These are phyloP conservation scores for Aspergillus fischeri DNA, from an alignment of 2,329 filamentous ascomycete species.

Conservation along the genomic window DNA sequence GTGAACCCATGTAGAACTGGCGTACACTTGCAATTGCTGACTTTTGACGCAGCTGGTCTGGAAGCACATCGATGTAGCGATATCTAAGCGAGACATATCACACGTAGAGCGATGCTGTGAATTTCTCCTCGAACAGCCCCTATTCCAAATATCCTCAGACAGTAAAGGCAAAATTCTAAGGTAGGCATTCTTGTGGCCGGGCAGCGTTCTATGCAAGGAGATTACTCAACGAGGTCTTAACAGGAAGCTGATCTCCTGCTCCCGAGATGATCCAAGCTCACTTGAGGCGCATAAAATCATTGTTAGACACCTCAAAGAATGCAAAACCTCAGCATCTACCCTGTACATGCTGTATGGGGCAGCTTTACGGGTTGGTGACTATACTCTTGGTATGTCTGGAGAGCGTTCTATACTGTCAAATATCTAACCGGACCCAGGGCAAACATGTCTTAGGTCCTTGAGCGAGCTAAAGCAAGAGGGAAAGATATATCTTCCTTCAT, in stretches of 20 bases:
- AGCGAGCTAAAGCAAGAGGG: slow-evolving; percentile 51
- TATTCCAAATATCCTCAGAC: slow-evolving; percentile 62
- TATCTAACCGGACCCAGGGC: slow-evolving; percentile 47
- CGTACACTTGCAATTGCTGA: neutral
- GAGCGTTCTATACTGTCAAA: no score
- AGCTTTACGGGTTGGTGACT: slow-evolving; percentile 57
- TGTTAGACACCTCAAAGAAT: slow-evolving; percentile 54
- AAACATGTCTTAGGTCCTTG: slow-evolving; percentile 58
- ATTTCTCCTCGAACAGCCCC: slow-evolving; percentile 57
- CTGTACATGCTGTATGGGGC: slow-evolving; percentile 73
- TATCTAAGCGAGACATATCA: slow-evolving; percentile 50
- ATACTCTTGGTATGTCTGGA: slow-evolving; percentile 47
- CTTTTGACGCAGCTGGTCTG: slow-evolving; percentile 62
- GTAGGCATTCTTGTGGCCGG: slow-evolving; percentile 34
- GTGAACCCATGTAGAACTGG: slow-evolving; percentile 22
- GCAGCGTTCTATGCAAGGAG: neutral
- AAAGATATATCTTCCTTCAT: slow-evolving; percentile 69
- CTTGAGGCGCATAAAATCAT: slow-evolving; percentile 54
- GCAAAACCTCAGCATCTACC: slow-evolving; percentile 61
- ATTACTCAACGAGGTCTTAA: slow-evolving; percentile 5
- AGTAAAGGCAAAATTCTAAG: slow-evolving; percentile 68
- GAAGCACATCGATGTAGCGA: slow-evolving; percentile 66
- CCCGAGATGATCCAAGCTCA: slow-evolving; percentile 56
- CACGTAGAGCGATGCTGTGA: slow-evolving; percentile 66
- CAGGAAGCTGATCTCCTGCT: slow-evolving; percentile 71